Percentiles rank a stretch among this genome's conserved stretches.
Evolutionary conservation across 805 yeast genomes (phyloP).

Genomic region (Grigorovia transvaalensis): DNA sequence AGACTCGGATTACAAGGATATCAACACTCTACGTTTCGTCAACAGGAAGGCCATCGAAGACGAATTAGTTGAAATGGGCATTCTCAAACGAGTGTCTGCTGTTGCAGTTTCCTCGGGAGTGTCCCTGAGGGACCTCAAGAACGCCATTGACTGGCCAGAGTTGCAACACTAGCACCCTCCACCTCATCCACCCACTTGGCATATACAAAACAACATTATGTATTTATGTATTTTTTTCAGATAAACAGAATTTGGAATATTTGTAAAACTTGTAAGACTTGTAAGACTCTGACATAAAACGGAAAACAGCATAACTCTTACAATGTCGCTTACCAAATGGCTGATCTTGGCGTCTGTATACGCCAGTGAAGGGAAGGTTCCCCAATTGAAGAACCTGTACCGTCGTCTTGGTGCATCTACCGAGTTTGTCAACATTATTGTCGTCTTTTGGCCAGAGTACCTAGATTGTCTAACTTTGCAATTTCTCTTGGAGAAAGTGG

Average conservation of each 20-base stretch:
- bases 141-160: not conserved
- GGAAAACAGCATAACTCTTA: not conserved
- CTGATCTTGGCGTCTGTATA: slow-evolving; percentile 17
- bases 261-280: too few species aligned
- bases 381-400: slow-evolving; percentile 5
- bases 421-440: slow-evolving; percentile 14
- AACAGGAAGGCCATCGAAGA: not conserved
- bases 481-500: slow-evolving; percentile 9
- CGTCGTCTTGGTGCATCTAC: slow-evolving; percentile 5
- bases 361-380: slow-evolving; percentile 17
- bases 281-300: too few species aligned
- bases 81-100: not conserved
- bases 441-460: slow-evolving; percentile 27
- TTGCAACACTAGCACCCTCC: not conserved
- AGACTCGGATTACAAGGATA: not conserved
- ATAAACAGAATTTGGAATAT: too few species aligned
- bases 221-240: too few species aligned
- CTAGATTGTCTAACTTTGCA: slow-evolving; percentile 16
- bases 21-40: not conserved
- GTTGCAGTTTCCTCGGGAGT: not conserved
- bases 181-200: not conserved
- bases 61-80: not conserved
- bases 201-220: too few species aligned
- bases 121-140: not conserved
- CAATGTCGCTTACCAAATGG: slow-evolving; percentile 15